Percentiles rank a stretch among this genome's conserved stretches.
Evolutionary conservation across 441 rosid genomes (phyloP).

Genomic region (Lepidium campestre): DNA sequence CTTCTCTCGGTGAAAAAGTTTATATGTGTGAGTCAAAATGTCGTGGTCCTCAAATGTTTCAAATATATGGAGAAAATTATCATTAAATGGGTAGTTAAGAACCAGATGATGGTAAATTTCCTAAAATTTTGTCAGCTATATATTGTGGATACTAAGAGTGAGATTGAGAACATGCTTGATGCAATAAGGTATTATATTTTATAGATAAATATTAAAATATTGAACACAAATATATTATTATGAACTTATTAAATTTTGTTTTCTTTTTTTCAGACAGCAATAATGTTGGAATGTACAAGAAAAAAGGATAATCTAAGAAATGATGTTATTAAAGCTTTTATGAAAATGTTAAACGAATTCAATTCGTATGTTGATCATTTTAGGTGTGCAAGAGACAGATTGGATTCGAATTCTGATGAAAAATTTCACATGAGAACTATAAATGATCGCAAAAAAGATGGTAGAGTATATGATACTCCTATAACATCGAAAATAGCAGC

Average conservation of each 20-base stretch:
- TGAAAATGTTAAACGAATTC: no score
- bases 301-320: background rate
- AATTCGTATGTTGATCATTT: background rate
- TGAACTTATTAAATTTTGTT: no score
- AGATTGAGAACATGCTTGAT: background rate
- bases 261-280: no score
- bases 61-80: background rate
- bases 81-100: background rate
- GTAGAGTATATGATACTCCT: background rate
- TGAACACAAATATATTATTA: no score
- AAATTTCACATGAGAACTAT: no score
- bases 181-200: background rate
- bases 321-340: background rate
- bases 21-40: background rate
- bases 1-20: background rate
- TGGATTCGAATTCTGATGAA: background rate
- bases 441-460: background rate
- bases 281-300: background rate
- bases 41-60: background rate
- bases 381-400: background rate
- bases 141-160: background rate
- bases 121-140: background rate
- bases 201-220: no score
- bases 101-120: background rate
- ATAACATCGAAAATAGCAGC: background rate